phyloP scores from a whole-genome alignment of 441 rosid species.

The Syzygium syzygioides region DNA sequence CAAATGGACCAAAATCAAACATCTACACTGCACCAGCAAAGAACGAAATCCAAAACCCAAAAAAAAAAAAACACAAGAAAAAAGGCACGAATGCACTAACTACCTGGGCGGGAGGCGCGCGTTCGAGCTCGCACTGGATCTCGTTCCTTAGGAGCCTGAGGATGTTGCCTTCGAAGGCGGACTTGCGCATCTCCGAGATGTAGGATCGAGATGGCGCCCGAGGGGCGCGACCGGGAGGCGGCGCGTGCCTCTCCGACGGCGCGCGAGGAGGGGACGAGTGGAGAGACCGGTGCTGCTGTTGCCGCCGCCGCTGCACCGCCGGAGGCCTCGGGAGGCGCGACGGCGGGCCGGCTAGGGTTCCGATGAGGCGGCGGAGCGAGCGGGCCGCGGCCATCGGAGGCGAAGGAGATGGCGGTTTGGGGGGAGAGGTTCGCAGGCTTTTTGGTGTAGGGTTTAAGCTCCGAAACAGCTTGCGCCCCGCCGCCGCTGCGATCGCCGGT shows the following conservation, averaged over 20 bases:
- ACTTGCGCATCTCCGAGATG: constrained; percentile 13
- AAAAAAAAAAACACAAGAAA: background rate
- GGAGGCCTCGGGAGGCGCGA: background rate
- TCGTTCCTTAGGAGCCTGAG: constrained; percentile 7
- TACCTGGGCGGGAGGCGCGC: constrained; percentile 10
- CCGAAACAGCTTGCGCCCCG: background rate
- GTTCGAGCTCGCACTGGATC: constrained; percentile 12
- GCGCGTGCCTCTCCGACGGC: background rate
- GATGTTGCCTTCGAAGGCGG: constrained; percentile 12
- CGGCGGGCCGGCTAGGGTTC: background rate
- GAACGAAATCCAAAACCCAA: background rate
- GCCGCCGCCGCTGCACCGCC: background rate
- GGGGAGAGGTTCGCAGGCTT: background rate
- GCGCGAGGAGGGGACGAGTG: background rate
- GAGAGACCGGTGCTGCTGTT: background rate
- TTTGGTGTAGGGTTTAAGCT: background rate
- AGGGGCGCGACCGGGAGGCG: background rate
- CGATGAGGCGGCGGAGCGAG: background rate
- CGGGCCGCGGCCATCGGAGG: background rate
- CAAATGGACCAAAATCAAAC: background rate
- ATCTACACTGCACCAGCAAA: background rate
- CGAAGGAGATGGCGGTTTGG: background rate
- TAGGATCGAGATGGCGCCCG: background rate
- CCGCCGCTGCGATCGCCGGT: background rate
- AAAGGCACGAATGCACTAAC: background rate